Evolutionary conservation across 495 filamentous ascomycete species (phyloP), one percentile per base, ranked within the genome.

Genomic region (Filosporella fistucella): DNA sequence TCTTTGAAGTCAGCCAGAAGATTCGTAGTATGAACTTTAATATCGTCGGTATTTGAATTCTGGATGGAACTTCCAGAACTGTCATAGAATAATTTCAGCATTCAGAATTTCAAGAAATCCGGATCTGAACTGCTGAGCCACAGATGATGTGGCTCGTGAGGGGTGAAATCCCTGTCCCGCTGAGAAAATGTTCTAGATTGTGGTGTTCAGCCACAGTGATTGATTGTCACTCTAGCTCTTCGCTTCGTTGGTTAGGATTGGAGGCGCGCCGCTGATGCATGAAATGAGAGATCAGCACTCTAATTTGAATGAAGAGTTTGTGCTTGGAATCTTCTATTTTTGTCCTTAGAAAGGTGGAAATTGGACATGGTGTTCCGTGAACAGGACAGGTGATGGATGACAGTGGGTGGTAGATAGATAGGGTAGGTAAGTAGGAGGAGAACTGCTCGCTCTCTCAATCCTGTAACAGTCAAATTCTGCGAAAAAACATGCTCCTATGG

Each of bases 271-370:
- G 33, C n/a, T n/a, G 33, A 38, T 21, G 35, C 35, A 38, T 38
- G 35, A 38, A 38, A 38, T 38, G 5, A 38, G 17, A 21, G 35
- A 38, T 38, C 35, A 38, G 35, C 35, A 38, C 35, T 38, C n/a
- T 38, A 38, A 38, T 21, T 38, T n/a, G n/a, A n/a, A n/a, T n/a
- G n/a, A n/a, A n/a, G n/a, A n/a, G n/a, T n/a, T n/a, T n/a, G n/a
- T n/a, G n/a, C n/a, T n/a, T n/a, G n/a, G n/a, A n/a, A n/a, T n/a
- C n/a, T n/a, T 38, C 28, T 8, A 30, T 30, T 30, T 8, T 20
- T 38, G 18, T 21, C 5, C 32, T n/a, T n/a, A n/a, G 13, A 5
- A 16, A 20, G 14, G 35, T 38, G 35, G 35, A 38, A 38, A 38
- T 38, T 38, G 23, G 18, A 22, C 4, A n/a, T n/a, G n/a, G n/a